Evolutionary conservation across 2,329 filamentous ascomycete genomes (phyloP).

Genomic region (Hypomyces rosellus): DNA sequence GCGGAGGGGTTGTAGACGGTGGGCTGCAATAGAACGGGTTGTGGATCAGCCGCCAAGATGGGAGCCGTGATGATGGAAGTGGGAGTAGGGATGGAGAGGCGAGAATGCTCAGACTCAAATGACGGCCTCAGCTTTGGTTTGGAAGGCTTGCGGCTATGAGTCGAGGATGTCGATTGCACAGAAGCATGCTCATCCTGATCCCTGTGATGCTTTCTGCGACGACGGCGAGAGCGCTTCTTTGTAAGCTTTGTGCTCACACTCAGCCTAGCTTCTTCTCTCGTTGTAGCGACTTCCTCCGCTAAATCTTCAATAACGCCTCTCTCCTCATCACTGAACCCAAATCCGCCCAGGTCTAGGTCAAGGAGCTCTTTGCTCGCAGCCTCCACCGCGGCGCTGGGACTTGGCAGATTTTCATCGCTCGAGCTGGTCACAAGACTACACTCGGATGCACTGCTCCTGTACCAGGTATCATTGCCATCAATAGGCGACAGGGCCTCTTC

Average conservation of each 20-base stretch:
- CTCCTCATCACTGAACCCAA: constrained; percentile 31
- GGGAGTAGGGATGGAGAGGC: constrained; percentile 24
- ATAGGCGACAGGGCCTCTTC: constrained; percentile 75
- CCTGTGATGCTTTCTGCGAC: constrained; percentile 31
- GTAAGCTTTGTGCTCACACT: constrained; percentile 44
- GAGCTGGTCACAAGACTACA: constrained; percentile 29
- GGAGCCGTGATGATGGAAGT: constrained; percentile 41
- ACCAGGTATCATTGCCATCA: constrained; percentile 36
- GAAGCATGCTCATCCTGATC: constrained; percentile 17
- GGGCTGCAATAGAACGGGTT: constrained; percentile 50
- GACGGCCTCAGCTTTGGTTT: constrained; percentile 19
- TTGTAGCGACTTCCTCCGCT: constrained; percentile 28
- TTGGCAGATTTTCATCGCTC: constrained; percentile 34
- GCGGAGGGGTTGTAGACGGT: constrained; percentile 47
- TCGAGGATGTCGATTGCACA: constrained; percentile 14
- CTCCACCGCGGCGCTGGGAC: constrained; percentile 47
- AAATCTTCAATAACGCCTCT: constrained; percentile 25
- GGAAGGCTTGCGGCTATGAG: constrained; percentile 20
- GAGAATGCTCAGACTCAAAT: constrained; percentile 19
- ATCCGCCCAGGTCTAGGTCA: constrained; percentile 32
- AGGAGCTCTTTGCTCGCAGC: constrained; percentile 46
- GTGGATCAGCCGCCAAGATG: constrained; percentile 41
- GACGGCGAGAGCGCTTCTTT: constrained; percentile 34
- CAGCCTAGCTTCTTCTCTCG: constrained; percentile 21
- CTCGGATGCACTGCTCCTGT: constrained; percentile 26